Evolutionary conservation across 495 filamentous ascomycete species (phyloP).

Genomic region (Penicillium ochrochloron): DNA sequence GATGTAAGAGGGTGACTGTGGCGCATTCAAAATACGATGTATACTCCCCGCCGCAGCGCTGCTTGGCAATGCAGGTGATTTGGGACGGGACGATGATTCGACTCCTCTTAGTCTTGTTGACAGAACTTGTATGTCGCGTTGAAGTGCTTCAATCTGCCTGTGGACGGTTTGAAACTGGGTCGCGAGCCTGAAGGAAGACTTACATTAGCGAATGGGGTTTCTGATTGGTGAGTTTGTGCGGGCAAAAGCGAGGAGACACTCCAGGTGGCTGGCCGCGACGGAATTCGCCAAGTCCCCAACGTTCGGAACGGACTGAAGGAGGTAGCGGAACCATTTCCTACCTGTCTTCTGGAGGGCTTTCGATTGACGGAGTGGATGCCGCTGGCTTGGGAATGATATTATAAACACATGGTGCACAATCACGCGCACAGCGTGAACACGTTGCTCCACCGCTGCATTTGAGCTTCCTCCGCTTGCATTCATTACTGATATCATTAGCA

Average conservation of each 20-base stretch:
- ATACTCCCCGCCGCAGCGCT: constrained; percentile 13
- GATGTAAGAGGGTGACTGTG: constrained; percentile 43
- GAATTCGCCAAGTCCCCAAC: not conserved
- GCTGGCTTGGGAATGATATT: constrained; percentile 7
- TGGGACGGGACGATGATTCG: constrained; percentile 25
- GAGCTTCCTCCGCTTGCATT: constrained; percentile 89
- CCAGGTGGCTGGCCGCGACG: not conserved
- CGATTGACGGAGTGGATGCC: constrained; percentile 3
- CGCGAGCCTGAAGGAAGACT: constrained; percentile 21
- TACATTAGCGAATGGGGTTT: constrained; percentile 1
- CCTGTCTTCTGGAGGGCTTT: not conserved
- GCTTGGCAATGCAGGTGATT: constrained; percentile 7
- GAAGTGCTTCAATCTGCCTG: constrained; percentile 35
- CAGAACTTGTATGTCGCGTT: constrained; percentile 39
- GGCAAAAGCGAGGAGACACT: not conserved
- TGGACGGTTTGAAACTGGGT: constrained; percentile 35
- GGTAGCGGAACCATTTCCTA: not conserved
- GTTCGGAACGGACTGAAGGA: not conserved
- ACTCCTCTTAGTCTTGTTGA: constrained; percentile 38
- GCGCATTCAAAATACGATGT: constrained; percentile 43
- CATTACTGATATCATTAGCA: constrained; percentile 55
- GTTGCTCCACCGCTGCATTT: constrained; percentile 84
- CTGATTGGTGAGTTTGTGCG: not conserved
- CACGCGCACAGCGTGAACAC: constrained; percentile 74
- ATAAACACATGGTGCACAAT: constrained; percentile 71